Base-by-base conservation (phyloP, 305 asterid genomes). In the Caryopteris hybrid region DNA sequence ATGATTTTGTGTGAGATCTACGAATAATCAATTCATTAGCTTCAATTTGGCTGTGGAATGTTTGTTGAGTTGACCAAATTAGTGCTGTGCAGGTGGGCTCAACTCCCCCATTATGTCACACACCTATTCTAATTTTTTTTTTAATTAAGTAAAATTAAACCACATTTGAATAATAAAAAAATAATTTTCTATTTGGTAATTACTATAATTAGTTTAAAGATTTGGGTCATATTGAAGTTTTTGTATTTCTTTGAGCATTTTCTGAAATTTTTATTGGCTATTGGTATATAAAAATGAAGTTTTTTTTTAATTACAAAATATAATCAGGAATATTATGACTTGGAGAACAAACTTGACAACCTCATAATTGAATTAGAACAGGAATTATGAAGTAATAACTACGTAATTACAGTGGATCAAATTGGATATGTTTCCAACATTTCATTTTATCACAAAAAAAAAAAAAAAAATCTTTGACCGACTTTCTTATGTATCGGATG, bases 51-150 rank as follows among this genome's bases (percentile, higher is more conserved):
- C 21, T 22, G 70, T 71, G 59, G 76, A 71, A 71, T 71, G 76
- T 71, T 42, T 52, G 76, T 53, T 52, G 76, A 71, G 76, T 71
- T 71, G 76, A 71, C 76, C 52, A 52, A 69, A 18, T 51, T 70
- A 61, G 75, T 61, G 75, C 64, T 27, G 14, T 8, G 56, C 63
- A 61, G 53, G 68, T 69, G 54, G 67, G 22, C 3, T 50, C 27
- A 33, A 29, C 2, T 33, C 16, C 48, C 33, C 33, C 13, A 0
- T 8, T 64, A 17, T 7, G n/a, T 34, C 6, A 53, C 3, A 23
- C 23, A 33, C 23, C 6, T 5, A 47, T 18, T 5, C 25, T 4
- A n/a, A 39, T 14, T 41, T 11, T 13, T 41, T 2, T 41, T 12
- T 41, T 48, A 47, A n/a, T n/a, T n/a, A n/a, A n/a, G n/a, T n/a